Evolutionary conservation across 2,329 filamentous ascomycete genomes (phyloP).

Genomic region (Dothideomycetes sp.): DNA sequence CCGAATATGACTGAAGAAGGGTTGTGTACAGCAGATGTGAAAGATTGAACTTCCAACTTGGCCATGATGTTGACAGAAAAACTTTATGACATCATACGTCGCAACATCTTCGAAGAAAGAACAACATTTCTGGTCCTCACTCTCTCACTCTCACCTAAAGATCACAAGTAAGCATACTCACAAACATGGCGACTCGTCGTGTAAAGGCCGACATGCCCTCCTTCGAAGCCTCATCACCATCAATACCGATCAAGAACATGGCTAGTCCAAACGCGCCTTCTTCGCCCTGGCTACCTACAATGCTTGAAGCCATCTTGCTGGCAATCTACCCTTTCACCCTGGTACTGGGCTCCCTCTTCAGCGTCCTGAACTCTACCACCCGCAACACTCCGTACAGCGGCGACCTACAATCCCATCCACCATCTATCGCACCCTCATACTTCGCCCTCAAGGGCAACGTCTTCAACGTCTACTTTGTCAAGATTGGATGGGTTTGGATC

Average conservation of each 20-base stretch:
- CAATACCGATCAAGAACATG: not conserved
- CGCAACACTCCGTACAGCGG: conserved; percentile 55
- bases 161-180: not conserved
- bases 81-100: too few species aligned
- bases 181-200: not conserved
- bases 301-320: conserved; percentile 56
- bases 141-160: too few species aligned
- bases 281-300: conserved; percentile 59
- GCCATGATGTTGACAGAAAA: too few species aligned
- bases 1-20: too few species aligned
- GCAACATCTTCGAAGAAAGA: too few species aligned
- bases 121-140: too few species aligned
- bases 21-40: too few species aligned
- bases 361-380: conserved; percentile 67
- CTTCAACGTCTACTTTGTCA: conserved; percentile 90
- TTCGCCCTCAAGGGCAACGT: conserved; percentile 91
- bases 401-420: conserved; percentile 53
- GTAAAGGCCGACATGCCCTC: not conserved
- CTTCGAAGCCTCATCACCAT: not conserved
- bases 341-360: conserved; percentile 72
- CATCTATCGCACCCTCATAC: conserved; percentile 60
- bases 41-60: too few species aligned
- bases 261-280: not conserved
- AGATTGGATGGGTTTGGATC: conserved; percentile 90
- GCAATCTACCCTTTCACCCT: conserved; percentile 68